These are phyloP conservation scores for Sporothrix protearum DNA, from an alignment of 2,329 filamentous ascomycete species.

Conservation along the genomic window DNA sequence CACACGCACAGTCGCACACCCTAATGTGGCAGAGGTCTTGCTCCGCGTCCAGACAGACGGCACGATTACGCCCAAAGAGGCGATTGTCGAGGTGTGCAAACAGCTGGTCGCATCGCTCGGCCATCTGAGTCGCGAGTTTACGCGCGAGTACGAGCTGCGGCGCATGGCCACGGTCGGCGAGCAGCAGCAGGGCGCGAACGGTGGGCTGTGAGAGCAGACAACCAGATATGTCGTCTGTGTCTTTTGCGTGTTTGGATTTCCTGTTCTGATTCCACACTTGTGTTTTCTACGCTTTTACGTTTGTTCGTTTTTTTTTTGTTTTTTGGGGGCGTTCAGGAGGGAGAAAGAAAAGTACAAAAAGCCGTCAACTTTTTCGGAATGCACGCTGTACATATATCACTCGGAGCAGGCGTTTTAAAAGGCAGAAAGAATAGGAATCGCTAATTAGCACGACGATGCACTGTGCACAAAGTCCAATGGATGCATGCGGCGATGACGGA, in stretches of 20 bases:
- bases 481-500: not conserved
- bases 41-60: constrained; percentile 92
- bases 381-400: not conserved
- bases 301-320: not conserved
- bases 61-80: constrained; percentile 80
- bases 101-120: constrained; percentile 78
- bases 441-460: not conserved
- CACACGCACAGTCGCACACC: constrained; percentile 48
- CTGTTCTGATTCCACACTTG: not conserved
- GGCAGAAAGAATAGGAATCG: not conserved
- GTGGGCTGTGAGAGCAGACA: not conserved
- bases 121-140: constrained; percentile 80
- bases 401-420: not conserved
- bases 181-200: constrained; percentile 41
- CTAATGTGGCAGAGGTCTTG: constrained; percentile 58
- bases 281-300: not conserved
- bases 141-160: constrained; percentile 83
- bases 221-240: not conserved
- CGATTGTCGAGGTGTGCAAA: constrained; percentile 74
- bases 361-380: not conserved
- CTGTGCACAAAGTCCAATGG: not conserved
- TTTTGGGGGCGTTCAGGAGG: constrained; percentile 2
- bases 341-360: constrained; percentile 10
- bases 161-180: constrained; percentile 73
- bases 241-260: not conserved